Evolutionary conservation across 2,329 filamentous ascomycete species (phyloP).

Genomic region (Talaromyces sp.): DNA sequence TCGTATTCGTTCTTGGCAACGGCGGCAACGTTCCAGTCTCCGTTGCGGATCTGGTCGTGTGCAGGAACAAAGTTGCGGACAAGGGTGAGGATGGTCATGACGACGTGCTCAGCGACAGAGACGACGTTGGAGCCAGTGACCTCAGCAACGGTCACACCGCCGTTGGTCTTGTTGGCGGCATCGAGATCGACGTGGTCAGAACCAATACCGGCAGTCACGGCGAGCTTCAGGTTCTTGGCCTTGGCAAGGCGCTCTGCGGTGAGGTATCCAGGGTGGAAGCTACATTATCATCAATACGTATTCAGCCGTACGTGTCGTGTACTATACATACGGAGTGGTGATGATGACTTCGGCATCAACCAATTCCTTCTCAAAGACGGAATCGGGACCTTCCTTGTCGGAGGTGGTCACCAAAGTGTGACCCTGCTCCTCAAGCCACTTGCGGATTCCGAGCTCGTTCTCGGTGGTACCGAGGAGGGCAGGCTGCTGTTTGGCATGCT

Average conservation of each 20-base stretch:
- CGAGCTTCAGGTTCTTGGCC: slow-evolving; percentile 98
- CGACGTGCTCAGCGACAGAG: slow-evolving; percentile 95
- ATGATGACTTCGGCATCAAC: slow-evolving; percentile 98
- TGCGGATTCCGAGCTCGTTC: slow-evolving; percentile 95
- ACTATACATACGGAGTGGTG: slow-evolving; percentile 74
- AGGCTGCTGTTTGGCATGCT: slow-evolving; percentile 86
- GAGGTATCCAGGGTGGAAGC: slow-evolving; percentile 97
- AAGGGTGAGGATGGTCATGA: slow-evolving; percentile 96
- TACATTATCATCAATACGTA: slow-evolving; percentile 34
- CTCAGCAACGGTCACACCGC: slow-evolving; percentile 93
- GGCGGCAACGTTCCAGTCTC: slow-evolving; percentile 92
- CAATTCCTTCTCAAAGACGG: slow-evolving; percentile 90
- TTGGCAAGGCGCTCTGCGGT: slow-evolving; percentile 93
- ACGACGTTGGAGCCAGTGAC: slow-evolving; percentile 98
- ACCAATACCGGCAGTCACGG: slow-evolving; percentile 94
- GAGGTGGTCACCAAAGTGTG: slow-evolving; percentile 96
- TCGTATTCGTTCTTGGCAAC: slow-evolving; percentile 99
- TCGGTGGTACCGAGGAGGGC: slow-evolving; percentile 89
- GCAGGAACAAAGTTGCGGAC: slow-evolving; percentile 98
- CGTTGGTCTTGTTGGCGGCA: slow-evolving; percentile 97
- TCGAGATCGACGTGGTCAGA: slow-evolving; percentile 98
- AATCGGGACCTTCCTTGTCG: slow-evolving; percentile 93
- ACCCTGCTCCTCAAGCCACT: slow-evolving; percentile 96
- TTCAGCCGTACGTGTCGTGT: background rate
- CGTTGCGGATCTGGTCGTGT: slow-evolving; percentile 83